These are phyloP conservation scores for Pseudogymnoascus sp. DNA, from an alignment of 2,329 filamentous ascomycete genomes.

Conservation along the genomic window DNA sequence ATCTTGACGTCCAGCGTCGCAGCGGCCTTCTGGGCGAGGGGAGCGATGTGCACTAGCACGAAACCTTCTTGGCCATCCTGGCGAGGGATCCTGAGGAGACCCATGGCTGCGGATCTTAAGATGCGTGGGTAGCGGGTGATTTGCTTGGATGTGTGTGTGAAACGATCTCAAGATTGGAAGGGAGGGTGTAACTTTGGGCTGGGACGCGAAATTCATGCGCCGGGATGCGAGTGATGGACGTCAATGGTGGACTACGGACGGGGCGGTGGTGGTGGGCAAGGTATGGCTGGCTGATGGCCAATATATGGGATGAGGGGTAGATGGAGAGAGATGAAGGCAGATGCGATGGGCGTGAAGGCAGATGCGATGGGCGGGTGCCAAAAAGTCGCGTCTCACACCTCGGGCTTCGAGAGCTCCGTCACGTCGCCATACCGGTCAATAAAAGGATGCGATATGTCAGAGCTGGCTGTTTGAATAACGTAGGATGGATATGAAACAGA, in stretches of 20 bases:
- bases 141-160: not conserved
- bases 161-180: not conserved
- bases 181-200: not conserved
- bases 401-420: not conserved
- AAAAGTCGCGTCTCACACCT: not conserved
- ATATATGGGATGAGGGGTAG: slow-evolving; percentile 2
- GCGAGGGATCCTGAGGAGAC: slow-evolving; percentile 49
- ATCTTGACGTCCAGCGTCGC: slow-evolving; percentile 56
- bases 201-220: slow-evolving; percentile 1
- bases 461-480: not conserved
- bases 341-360: not conserved
- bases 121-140: not conserved
- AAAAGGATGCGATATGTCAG: not conserved
- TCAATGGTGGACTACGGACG: not conserved
- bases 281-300: not conserved
- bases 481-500: not conserved
- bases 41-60: slow-evolving; percentile 52
- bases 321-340: not conserved
- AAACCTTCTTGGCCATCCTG: slow-evolving; percentile 41
- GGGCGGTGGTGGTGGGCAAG: not conserved
- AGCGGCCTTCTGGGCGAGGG: slow-evolving; percentile 34
- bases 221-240: not conserved
- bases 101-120: not conserved
- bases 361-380: not conserved
- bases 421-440: not conserved